Conservation (phyloP, 1,284 basidiomycete species). For the Cryptococcus neoformans region DNA sequence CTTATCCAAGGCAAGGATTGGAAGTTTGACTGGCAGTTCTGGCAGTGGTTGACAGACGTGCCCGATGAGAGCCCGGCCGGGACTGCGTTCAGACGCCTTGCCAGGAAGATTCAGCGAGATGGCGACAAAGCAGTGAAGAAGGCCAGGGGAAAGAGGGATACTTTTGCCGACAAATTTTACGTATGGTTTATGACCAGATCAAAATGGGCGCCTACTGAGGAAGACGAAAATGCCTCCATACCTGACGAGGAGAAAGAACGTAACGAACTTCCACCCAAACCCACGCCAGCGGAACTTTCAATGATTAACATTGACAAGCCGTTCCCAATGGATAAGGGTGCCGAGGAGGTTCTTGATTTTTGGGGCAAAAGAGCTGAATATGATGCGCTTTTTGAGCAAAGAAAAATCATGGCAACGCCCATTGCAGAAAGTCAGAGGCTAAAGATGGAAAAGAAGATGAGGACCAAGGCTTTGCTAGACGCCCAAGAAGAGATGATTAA, state of each 20-base stretch:
- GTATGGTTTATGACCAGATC: constrained; percentile 8
- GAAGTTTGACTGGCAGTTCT: constrained; percentile 18
- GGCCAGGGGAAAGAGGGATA: constrained; percentile 1
- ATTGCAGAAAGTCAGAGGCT: constrained; percentile 14
- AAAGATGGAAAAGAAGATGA: constrained; percentile 2
- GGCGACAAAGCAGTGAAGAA: neutral
- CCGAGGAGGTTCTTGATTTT: constrained; percentile 14
- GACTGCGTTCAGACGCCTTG: constrained; percentile 1
- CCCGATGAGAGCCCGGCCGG: constrained; percentile 5
- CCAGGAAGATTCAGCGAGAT: neutral
- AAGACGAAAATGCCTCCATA: neutral
- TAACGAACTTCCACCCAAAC: too few relatives aligned
- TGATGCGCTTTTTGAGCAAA: constrained; percentile 7
- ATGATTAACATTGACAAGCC: constrained; percentile 18
- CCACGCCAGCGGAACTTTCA: neutral
- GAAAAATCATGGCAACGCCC: constrained; percentile 9
- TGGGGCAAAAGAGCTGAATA: constrained; percentile 23
- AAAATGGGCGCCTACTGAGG: constrained; percentile 3
- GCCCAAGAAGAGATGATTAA: constrained; percentile 1
- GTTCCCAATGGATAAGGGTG: constrained; percentile 7
- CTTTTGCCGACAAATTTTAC: constrained; percentile 10
- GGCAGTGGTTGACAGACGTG: constrained; percentile 21
- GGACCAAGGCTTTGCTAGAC: neutral
- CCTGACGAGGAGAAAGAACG: too few relatives aligned
- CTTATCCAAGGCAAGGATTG: constrained; percentile 8